Evolutionary conservation across 805 yeast species (phyloP).

Genomic region (Candida ortonii): DNA sequence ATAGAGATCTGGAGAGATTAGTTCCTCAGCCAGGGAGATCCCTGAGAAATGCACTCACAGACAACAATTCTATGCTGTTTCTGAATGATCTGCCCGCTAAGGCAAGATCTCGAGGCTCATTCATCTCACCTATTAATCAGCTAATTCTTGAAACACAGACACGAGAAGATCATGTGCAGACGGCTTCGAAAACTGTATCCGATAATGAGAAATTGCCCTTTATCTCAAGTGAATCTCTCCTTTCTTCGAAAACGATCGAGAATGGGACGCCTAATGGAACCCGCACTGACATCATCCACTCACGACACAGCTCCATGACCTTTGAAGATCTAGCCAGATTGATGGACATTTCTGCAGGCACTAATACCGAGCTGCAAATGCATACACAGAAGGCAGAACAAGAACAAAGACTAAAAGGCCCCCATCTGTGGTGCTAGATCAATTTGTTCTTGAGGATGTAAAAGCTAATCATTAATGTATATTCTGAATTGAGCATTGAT

Average conservation of each 20-base stretch:
- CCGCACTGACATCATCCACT: too few species aligned
- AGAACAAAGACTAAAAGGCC: constrained; percentile 22
- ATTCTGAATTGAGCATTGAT: too few species aligned
- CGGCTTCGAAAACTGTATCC: too few species aligned
- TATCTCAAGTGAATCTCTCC: too few species aligned
- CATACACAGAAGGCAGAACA: background rate
- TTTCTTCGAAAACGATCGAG: too few species aligned
- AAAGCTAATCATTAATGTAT: too few species aligned
- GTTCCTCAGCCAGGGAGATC: constrained; percentile 25
- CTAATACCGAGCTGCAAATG: too few species aligned
- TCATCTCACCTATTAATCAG: constrained; percentile 28
- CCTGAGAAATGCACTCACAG: constrained; percentile 17
- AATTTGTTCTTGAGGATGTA: constrained; percentile 29
- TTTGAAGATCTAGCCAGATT: constrained; percentile 14
- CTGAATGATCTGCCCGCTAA: constrained; percentile 3
- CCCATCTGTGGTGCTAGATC: constrained; percentile 40
- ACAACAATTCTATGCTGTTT: constrained; percentile 4
- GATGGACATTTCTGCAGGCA: constrained; percentile 9
- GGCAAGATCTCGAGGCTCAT: constrained; percentile 20
- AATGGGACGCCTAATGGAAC: too few species aligned
- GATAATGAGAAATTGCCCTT: too few species aligned
- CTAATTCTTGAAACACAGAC: constrained; percentile 18
- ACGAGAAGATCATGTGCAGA: too few species aligned
- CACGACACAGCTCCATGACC: constrained; percentile 5
- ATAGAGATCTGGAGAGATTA: constrained; percentile 9